phyloP scores from a whole-genome alignment of 208 protist genomes.

The Leptomonas seymouri region DNA sequence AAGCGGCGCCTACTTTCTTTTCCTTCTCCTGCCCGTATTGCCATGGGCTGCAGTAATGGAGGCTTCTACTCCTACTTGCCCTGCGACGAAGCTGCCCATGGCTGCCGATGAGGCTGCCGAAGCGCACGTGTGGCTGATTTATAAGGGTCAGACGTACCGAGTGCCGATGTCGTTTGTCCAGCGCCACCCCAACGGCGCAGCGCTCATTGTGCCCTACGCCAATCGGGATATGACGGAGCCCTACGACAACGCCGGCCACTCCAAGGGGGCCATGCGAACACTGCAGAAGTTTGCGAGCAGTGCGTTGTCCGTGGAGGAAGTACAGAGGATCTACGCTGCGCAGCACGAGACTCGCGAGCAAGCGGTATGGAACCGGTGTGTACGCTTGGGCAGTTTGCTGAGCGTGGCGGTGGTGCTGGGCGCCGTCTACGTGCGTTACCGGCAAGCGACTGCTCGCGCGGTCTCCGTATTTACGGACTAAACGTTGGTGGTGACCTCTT shows the following conservation, averaged over 20 bases:
- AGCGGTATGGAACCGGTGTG: slow-evolving; percentile 22
- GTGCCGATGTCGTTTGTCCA: slow-evolving; percentile 31
- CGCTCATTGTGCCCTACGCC: slow-evolving; percentile 29
- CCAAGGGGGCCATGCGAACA: background rate
- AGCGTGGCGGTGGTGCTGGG: slow-evolving; percentile 17
- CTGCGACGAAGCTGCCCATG: background rate
- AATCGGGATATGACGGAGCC: slow-evolving; percentile 37
- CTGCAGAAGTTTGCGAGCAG: slow-evolving; percentile 16
- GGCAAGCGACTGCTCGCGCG: too few species aligned
- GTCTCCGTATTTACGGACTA: too few species aligned
- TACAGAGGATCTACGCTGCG: slow-evolving; percentile 10
- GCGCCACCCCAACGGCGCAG: slow-evolving; percentile 28
- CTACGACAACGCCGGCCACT: slow-evolving; percentile 1
- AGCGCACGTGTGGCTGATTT: slow-evolving; percentile 18
- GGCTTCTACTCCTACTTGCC: background rate
- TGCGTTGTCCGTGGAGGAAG: slow-evolving; percentile 14
- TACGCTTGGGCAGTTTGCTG: slow-evolving; percentile 18
- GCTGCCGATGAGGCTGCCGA: too few species aligned
- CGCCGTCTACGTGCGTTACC: slow-evolving; percentile 14
- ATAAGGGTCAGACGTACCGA: slow-evolving; percentile 23
- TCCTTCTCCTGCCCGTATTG: too few species aligned
- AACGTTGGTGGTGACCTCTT: too few species aligned
- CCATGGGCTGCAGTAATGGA: too few species aligned
- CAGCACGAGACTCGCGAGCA: slow-evolving; percentile 3
- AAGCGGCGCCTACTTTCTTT: too few species aligned